Evolutionary conservation across 2,329 filamentous ascomycete species (phyloP).

Genomic region (Cladosporium austrohemisphaericum): DNA sequence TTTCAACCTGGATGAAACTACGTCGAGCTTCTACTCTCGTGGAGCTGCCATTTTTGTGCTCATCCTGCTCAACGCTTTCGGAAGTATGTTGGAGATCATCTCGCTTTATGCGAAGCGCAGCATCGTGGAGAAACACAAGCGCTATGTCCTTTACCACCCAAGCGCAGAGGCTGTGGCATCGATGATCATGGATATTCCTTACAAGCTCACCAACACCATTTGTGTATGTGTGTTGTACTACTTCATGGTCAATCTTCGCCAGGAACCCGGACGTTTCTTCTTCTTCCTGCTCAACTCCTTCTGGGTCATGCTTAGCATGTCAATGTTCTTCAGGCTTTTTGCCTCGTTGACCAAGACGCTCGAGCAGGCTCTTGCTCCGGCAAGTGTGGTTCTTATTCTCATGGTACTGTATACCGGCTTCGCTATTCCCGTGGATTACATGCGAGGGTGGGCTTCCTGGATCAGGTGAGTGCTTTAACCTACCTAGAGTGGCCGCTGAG

Average conservation of each 20-base stretch:
- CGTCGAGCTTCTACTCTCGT: conserved; percentile 67
- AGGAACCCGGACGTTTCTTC: conserved; percentile 47
- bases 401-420: conserved; percentile 69
- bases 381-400: conserved; percentile 40
- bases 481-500: no score
- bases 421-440: conserved; percentile 55
- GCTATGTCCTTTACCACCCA: conserved; percentile 81
- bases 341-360: conserved; percentile 22
- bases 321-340: conserved; percentile 40
- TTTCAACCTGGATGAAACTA: conserved; percentile 62
- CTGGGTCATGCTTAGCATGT: conserved; percentile 40
- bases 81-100: conserved; percentile 63
- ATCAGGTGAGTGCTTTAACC: no score
- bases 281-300: conserved; percentile 45
- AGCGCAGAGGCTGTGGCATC: conserved; percentile 72
- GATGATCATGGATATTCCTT: conserved; percentile 44
- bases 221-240: conserved; percentile 47
- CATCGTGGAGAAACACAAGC: conserved; percentile 80
- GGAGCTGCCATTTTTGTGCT: conserved; percentile 77
- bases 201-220: conserved; percentile 41
- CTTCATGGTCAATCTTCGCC: conserved; percentile 47
- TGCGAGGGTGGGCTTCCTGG: conserved; percentile 70
- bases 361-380: conserved; percentile 17
- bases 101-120: conserved; percentile 78
- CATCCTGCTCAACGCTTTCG: conserved; percentile 75